Conservation (phyloP, 2,329 filamentous ascomycete genomes). For the Colletotrichum trifolii region DNA sequence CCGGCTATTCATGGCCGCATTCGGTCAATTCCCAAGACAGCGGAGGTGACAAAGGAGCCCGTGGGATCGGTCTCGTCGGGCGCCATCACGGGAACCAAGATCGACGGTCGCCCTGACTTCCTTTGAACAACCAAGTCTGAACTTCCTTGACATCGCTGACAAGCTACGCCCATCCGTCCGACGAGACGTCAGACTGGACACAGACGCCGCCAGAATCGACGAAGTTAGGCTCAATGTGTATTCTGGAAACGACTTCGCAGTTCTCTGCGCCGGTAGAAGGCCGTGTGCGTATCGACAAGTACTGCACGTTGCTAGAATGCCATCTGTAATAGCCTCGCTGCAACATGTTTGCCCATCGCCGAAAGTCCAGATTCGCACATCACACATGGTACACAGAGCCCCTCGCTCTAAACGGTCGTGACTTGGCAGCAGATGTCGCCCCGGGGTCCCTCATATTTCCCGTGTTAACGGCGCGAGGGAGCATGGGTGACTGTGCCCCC, state of each 20-base stretch:
- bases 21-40: slow-evolving; percentile 2
- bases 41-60: background rate
- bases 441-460: slow-evolving; percentile 17
- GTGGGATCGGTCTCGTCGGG: background rate
- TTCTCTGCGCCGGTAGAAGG: no score
- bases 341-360: background rate
- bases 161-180: no score
- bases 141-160: no score
- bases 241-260: no score
- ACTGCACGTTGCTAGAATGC: no score
- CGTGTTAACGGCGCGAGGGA: slow-evolving; percentile 23
- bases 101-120: background rate
- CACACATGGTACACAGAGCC: background rate
- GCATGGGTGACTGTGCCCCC: slow-evolving; percentile 23
- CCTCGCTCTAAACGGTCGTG: background rate
- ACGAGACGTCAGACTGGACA: no score
- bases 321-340: background rate
- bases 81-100: background rate
- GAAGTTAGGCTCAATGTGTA: no score
- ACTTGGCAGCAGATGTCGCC: background rate
- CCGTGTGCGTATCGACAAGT: no score
- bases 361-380: no score
- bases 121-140: no score
- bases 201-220: no score
- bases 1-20: slow-evolving; percentile 10